Percentiles rank a stretch among this genome's conserved stretches.
Evolutionary conservation across 2,329 filamentous ascomycete genomes (phyloP).

Genomic region (Fusarium incarnatum): DNA sequence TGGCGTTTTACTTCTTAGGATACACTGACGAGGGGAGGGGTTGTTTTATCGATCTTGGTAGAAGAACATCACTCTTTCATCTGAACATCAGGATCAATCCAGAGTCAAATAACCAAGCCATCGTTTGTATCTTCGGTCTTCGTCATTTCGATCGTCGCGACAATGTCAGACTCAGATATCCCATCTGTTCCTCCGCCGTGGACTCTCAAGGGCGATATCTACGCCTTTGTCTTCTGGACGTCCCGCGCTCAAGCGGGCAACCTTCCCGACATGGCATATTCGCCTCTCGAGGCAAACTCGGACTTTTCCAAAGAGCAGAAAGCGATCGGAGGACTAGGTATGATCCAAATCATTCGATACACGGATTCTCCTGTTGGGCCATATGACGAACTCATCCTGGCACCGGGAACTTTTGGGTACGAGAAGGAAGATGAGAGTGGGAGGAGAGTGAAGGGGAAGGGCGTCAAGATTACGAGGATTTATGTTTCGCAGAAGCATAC

Average conservation of each 20-base stretch:
- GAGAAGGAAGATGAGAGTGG: constrained; percentile 51
- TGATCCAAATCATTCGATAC: constrained; percentile 65
- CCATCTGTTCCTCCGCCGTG: constrained; percentile 53
- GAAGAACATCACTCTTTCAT: too few species aligned
- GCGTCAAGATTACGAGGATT: constrained; percentile 62
- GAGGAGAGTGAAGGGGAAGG: constrained; percentile 49
- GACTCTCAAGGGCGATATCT: constrained; percentile 59
- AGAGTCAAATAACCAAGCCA: too few species aligned
- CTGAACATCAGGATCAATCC: too few species aligned
- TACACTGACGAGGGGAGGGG: too few species aligned
- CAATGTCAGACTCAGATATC: constrained; percentile 34
- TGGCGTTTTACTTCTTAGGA: too few species aligned
- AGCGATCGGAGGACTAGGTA: constrained; percentile 59
- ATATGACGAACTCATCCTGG: constrained; percentile 64
- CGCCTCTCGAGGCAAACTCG: constrained; percentile 59
- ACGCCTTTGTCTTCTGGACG: constrained; percentile 58
- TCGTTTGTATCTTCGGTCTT: too few species aligned
- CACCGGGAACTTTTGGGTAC: constrained; percentile 60
- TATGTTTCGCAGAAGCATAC: constrained; percentile 66
- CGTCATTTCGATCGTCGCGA: too few species aligned
- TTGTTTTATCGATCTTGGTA: too few species aligned
- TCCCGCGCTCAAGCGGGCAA: constrained; percentile 43
- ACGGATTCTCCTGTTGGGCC: constrained; percentile 62
- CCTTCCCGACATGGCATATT: constrained; percentile 56
- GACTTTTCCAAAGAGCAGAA: constrained; percentile 53